Conservation (phyloP, 139 green algal species). For the Chlamydomonas sphaeroides region DNA sequence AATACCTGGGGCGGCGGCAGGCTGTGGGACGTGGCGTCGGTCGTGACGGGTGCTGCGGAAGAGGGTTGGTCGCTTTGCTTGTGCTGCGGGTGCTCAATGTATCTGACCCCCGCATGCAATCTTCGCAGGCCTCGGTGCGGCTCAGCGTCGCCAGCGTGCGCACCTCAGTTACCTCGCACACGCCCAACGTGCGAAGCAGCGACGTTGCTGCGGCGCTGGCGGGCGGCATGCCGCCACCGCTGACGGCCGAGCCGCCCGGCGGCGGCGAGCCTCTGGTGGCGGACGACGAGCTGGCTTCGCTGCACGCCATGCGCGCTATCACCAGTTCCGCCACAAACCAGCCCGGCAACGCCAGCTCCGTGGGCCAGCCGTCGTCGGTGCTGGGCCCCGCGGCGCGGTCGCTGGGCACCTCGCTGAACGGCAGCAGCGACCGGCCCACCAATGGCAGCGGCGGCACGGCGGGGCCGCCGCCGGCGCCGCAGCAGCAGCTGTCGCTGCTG, state of each 20-base stretch:
- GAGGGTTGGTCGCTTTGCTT: too few relatives aligned
- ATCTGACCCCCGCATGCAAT: too few relatives aligned
- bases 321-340: constrained; percentile 20
- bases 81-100: too few relatives aligned
- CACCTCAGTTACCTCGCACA: constrained; percentile 22
- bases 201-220: constrained; percentile 6
- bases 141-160: constrained; percentile 31
- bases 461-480: not conserved
- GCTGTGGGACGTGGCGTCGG: too few relatives aligned
- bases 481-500: constrained; percentile 16
- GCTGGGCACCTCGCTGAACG: constrained; percentile 19
- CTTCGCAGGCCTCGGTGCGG: not conserved
- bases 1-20: too few relatives aligned
- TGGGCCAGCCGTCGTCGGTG: not conserved
- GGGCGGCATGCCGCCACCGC: not conserved
- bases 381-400: not conserved
- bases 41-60: too few relatives aligned
- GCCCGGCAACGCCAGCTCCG: not conserved
- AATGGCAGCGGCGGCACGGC: constrained; percentile 19
- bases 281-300: constrained; percentile 6
- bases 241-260: not conserved
- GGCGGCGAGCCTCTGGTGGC: not conserved
- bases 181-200: constrained; percentile 11
- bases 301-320: constrained; percentile 2
- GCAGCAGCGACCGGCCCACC: constrained; percentile 37